Evolutionary conservation across 257 asterid genomes (phyloP).

Genomic region (Solanum rostratum): DNA sequence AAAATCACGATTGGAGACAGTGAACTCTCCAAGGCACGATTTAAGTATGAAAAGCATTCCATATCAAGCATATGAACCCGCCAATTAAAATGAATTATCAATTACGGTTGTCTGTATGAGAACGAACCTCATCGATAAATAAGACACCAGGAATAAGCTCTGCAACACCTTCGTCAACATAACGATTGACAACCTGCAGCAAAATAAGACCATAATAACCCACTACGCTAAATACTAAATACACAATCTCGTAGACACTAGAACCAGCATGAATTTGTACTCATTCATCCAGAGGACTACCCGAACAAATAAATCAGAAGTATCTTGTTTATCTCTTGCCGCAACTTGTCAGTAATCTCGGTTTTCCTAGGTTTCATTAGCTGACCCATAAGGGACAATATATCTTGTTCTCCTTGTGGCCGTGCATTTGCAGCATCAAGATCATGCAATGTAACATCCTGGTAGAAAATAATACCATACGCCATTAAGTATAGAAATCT

Average conservation of each 20-base stretch:
- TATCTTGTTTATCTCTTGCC: conserved; percentile 92
- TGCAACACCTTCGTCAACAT: conserved; percentile 82
- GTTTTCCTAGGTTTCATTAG: conserved; percentile 92
- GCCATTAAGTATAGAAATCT: neutral
- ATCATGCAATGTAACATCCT: conserved; percentile 67
- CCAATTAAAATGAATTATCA: neutral
- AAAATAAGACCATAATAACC: neutral
- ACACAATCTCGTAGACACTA: neutral
- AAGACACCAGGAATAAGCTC: conserved; percentile 93
- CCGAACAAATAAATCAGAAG: neutral
- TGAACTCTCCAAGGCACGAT: conserved; percentile 82
- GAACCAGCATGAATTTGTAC: neutral
- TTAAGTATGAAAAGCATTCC: conserved; percentile 85
- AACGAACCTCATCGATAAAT: conserved; percentile 76
- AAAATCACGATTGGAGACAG: conserved; percentile 80
- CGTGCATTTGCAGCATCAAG: conserved; percentile 97
- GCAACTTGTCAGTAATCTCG: conserved; percentile 66
- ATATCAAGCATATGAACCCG: conserved; percentile 94
- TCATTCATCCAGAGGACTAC: neutral
- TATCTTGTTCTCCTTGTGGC: conserved; percentile 97
- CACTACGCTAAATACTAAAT: neutral
- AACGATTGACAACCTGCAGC: conserved; percentile 71
- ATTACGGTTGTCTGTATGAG: neutral
- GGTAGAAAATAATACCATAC: neutral
- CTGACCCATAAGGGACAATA: conserved; percentile 90